phyloP scores from a whole-genome alignment of 805 yeast species.

The Metschnikowia orientalis region DNA sequence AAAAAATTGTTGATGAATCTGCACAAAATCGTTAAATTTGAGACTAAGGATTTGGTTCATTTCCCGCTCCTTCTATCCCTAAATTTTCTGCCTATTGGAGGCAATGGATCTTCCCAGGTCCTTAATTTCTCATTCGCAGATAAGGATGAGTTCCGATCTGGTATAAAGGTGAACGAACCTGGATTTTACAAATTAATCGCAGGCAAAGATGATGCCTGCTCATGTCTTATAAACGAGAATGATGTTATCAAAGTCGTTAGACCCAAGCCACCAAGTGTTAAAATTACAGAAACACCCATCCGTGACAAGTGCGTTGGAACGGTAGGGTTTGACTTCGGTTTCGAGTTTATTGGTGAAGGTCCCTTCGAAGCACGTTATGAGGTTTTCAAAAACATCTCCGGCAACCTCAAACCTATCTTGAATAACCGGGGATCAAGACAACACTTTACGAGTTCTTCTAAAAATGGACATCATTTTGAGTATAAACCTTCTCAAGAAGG shows the following conservation, averaged over 20 bases:
- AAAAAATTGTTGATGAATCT: constrained; percentile 25
- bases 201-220: constrained; percentile 60
- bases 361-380: constrained; percentile 70
- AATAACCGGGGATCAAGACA: constrained; percentile 26
- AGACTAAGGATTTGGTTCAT: constrained; percentile 2
- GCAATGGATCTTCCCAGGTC: too few relatives aligned
- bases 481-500: constrained; percentile 83
- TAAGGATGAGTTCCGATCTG: constrained; percentile 24
- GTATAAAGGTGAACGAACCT: constrained; percentile 45
- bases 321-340: constrained; percentile 68
- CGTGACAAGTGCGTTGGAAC: constrained; percentile 90
- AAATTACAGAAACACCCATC: constrained; percentile 52
- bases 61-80: constrained; percentile 36
- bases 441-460: constrained; percentile 19
- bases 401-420: constrained; percentile 29
- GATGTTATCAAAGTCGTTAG: constrained; percentile 30
- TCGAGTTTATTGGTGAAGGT: constrained; percentile 68
- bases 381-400: constrained; percentile 45
- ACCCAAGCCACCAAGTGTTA: constrained; percentile 33
- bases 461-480: constrained; percentile 35
- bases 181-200: constrained; percentile 61
- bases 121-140: constrained; percentile 25
- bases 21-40: constrained; percentile 28
- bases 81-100: constrained; percentile 27
- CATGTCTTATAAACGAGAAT: constrained; percentile 34